phyloP scores from a whole-genome alignment of 345 rosid species.

The Citrus reticulata region DNA sequence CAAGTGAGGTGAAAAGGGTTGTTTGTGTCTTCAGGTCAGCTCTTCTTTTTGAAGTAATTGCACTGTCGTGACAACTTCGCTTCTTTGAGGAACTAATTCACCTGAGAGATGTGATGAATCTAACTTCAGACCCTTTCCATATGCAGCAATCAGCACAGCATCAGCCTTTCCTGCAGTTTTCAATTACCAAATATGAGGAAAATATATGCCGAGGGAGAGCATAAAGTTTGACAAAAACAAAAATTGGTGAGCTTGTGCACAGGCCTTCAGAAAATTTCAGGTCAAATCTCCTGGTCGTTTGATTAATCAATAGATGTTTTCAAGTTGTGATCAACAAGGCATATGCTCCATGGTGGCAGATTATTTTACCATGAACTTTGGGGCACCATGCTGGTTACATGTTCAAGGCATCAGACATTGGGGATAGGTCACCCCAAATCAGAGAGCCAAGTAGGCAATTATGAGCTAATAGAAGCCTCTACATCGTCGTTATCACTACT shows the following conservation, averaged over 20 bases:
- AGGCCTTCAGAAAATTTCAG: neutral
- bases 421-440: neutral
- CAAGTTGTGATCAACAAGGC: neutral
- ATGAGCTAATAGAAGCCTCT: neutral
- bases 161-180: slow-evolving; percentile 69
- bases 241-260: neutral
- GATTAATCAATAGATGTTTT: neutral
- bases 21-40: neutral
- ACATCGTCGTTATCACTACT: neutral
- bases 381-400: neutral
- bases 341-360: neutral
- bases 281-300: neutral
- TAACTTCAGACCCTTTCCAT: slow-evolving; percentile 56
- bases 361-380: neutral
- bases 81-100: slow-evolving; percentile 10
- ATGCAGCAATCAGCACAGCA: slow-evolving; percentile 78
- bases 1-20: neutral
- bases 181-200: neutral
- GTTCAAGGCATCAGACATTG: neutral
- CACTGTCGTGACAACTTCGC: neutral
- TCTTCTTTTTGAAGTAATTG: neutral
- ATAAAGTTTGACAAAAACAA: neutral
- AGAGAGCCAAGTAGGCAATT: neutral
- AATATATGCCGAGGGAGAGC: neutral
- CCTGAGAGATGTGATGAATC: slow-evolving; percentile 13